A percentile compares a stretch with the other conserved stretches of the same genome.
These are phyloP conservation scores for Porcisia deanei DNA, from an alignment of 208 protist species.

Conservation along the genomic window DNA sequence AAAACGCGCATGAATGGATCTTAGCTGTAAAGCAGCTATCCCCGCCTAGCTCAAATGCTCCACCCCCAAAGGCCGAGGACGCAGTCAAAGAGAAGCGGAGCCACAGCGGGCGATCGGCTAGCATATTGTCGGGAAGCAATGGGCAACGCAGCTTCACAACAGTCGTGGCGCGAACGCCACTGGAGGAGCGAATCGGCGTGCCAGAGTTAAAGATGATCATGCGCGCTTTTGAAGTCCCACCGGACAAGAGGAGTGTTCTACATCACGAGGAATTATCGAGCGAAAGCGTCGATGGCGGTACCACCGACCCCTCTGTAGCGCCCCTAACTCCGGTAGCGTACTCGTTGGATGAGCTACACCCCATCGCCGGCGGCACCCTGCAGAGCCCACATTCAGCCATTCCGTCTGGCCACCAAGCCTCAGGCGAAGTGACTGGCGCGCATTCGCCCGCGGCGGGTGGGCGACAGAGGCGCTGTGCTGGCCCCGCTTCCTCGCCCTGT, in stretches of 20 bases:
- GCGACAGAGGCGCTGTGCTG: not conserved
- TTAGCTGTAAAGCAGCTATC: conserved; percentile 29
- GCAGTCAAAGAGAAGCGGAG: not conserved
- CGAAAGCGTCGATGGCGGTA: not conserved
- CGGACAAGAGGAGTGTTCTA: not conserved
- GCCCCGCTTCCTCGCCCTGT: not conserved
- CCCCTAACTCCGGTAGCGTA: not conserved
- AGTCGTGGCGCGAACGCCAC: not conserved
- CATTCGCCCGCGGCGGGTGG: not conserved
- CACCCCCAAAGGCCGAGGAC: not conserved
- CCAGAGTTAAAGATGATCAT: conserved; percentile 53
- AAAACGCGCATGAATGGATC: conserved; percentile 39
- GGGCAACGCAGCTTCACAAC: not conserved
- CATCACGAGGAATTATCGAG: not conserved
- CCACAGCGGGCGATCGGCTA: not conserved
- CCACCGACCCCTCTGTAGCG: not conserved
- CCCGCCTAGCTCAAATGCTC: not conserved
- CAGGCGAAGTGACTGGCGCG: not conserved
- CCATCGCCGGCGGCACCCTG: conserved; percentile 2
- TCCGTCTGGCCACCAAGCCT: not conserved
- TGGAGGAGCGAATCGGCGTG: conserved; percentile 66
- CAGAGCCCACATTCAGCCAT: not conserved
- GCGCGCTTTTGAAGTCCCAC: conserved; percentile 33
- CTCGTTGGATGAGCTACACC: conserved; percentile 15
- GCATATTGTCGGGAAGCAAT: not conserved